Percentiles rank a stretch among this genome's conserved stretches.
These are phyloP conservation scores for Gynostemma pentaphyllum DNA, from an alignment of 306 rosid species.

Conservation along the genomic window DNA sequence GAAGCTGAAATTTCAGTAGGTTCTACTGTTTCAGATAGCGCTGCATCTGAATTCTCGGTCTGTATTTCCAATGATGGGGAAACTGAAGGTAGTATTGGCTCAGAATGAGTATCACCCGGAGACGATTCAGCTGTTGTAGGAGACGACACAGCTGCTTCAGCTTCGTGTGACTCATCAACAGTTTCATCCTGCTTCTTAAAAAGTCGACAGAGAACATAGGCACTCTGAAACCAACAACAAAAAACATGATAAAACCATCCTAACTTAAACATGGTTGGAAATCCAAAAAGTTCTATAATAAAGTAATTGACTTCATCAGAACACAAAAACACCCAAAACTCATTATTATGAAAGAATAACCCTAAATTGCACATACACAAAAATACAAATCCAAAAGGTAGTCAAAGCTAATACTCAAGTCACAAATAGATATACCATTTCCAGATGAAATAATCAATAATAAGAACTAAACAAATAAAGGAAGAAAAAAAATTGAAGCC, in stretches of 20 bases:
- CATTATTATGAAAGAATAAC: neutral
- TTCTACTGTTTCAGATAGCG: constrained; percentile 28
- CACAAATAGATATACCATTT: neutral
- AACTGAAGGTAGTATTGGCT: constrained; percentile 22
- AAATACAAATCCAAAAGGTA: neutral
- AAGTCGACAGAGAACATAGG: constrained; percentile 80
- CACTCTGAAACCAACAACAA: constrained; percentile 31
- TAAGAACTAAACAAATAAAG: neutral
- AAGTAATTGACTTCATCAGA: neutral
- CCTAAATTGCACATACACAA: neutral
- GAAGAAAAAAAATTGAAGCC: neutral
- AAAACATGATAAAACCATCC: neutral
- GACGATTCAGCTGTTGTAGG: constrained; percentile 32
- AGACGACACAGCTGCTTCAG: constrained; percentile 45
- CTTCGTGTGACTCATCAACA: constrained; percentile 42
- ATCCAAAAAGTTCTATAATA: neutral
- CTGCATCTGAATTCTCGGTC: constrained; percentile 32
- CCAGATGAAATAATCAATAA: too few relatives aligned
- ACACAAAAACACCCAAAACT: neutral
- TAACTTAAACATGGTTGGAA: neutral
- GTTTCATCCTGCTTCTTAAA: constrained; percentile 72
- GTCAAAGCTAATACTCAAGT: neutral
- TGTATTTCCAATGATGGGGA: constrained; percentile 33
- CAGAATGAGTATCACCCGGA: constrained; percentile 41
- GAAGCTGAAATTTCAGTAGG: constrained; percentile 26